Percentiles rank a stretch among this genome's conserved stretches.
These are phyloP conservation scores for Sclerotinia sclerotiorum DNA, from an alignment of 2,329 filamentous ascomycete genomes.

Conservation along the genomic window DNA sequence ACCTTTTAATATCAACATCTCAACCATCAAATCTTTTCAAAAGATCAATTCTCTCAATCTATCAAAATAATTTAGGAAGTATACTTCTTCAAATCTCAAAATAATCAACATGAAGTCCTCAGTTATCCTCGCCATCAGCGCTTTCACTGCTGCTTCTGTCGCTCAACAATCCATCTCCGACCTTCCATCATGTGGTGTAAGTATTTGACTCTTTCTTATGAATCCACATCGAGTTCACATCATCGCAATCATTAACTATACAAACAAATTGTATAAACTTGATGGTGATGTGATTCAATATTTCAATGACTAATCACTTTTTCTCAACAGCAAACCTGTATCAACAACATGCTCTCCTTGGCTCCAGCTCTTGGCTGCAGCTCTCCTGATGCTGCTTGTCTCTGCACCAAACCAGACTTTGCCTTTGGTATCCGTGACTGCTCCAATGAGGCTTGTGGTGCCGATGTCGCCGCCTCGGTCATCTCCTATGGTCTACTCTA, in stretches of 20 bases:
- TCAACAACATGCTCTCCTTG: conserved; percentile 48
- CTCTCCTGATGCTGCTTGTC: conserved; percentile 43
- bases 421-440: conserved; percentile 50
- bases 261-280: not conserved
- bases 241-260: not conserved
- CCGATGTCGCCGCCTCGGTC: conserved; percentile 32
- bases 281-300: not conserved
- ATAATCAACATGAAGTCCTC: conserved; percentile 39
- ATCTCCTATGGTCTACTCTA: conserved; percentile 37
- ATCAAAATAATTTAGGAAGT: not conserved
- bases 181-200: conserved; percentile 41
- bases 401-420: conserved; percentile 48
- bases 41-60: conserved; percentile 7
- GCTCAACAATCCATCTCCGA: conserved; percentile 35
- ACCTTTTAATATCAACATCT: conserved; percentile 1
- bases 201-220: conserved; percentile 22
- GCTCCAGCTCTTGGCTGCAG: conserved; percentile 45
- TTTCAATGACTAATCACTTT: conserved; percentile 27
- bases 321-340: conserved; percentile 41
- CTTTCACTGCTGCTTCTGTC: conserved; percentile 32
- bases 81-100: not conserved
- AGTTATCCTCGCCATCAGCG: conserved; percentile 33
- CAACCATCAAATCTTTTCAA: not conserved
- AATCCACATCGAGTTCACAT: not conserved
- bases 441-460: conserved; percentile 45